Base-by-base conservation (phyloP, 805 yeast species). In the Dipodascopsis tothii region DNA sequence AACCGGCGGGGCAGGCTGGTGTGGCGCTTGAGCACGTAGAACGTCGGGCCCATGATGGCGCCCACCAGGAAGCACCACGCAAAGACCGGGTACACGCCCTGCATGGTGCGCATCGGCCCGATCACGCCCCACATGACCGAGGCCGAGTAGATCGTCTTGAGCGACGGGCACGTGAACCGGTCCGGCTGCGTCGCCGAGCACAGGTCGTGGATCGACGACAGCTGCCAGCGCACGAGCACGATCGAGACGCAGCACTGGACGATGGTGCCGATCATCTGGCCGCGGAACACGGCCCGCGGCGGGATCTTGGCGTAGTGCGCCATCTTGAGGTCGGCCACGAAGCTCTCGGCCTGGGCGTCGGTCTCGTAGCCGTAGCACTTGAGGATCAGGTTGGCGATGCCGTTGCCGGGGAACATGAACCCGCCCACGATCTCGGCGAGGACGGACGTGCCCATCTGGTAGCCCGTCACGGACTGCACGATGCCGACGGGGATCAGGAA, bases 261-360 rank as follows among this genome's bases (percentile, higher is more conserved):
- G 18, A 70, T 51, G 11, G 75, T 68, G 9, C 74, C 69, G 3
- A 63, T 46, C 33, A 72, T 55, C 58, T 72, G 79, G 18, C 68
- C 78, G 35, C 69, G 60, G 62, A 81, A 78, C 50, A 79, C 64
- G 0, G 77, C 67, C 46, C 78, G 67, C 2, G 85, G 86, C 0
- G 82, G 77, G 17, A 81, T 64, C 52, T 78, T 78, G 56, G 77
- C 60, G 56, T 81, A 81, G 48, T 80, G 84, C 2, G 76, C 84
- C 58, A 76, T 58, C 55, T 80, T 80, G 68, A 75, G 73, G 54
- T 77, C 81, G 5, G 69, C 65, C 25, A 75, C 65, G 56, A 70
- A 77, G 41, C 68, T 64, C 33, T 75, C 67, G 1, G 82, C 81
- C 55, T 77, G 81, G 11, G 35, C 18, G 23, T 40, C 50, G 16